Conservation (phyloP, 1,139 yeast genomes). For the Barnettozyma hawaiiensis region DNA sequence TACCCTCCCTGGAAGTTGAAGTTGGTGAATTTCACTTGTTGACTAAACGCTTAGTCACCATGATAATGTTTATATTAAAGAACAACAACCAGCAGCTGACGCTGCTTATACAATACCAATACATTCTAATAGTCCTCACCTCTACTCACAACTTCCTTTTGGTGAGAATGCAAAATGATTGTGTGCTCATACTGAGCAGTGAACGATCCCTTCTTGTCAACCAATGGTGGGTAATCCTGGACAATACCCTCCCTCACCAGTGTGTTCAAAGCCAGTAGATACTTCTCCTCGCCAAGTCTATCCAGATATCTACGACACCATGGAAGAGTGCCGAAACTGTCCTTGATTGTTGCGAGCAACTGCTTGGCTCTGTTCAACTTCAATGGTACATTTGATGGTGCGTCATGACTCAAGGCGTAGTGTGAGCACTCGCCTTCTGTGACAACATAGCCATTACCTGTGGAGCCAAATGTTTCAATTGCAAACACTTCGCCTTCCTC, state of each 20-base stretch:
- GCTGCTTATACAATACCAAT: too few species aligned
- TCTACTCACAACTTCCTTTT: slow-evolving; percentile 88
- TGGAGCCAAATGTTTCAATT: slow-evolving; percentile 94
- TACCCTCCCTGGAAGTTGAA: too few species aligned
- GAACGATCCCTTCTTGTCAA: slow-evolving; percentile 76
- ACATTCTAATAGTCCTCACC: slow-evolving; percentile 78
- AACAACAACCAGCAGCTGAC: too few species aligned
- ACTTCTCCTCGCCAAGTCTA: slow-evolving; percentile 86
- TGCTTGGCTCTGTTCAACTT: slow-evolving; percentile 61
- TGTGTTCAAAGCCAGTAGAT: slow-evolving; percentile 80
- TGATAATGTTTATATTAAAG: neutral
- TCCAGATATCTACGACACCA: slow-evolving; percentile 96
- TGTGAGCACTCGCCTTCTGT: slow-evolving; percentile 92
- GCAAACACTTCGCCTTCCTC: slow-evolving; percentile 99
- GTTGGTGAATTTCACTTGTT: neutral
- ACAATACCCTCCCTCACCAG: slow-evolving; percentile 83
- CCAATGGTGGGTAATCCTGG: slow-evolving; percentile 95
- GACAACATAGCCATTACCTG: slow-evolving; percentile 88
- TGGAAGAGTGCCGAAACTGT: slow-evolving; percentile 88
- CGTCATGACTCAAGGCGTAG: slow-evolving; percentile 62
- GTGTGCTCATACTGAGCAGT: slow-evolving; percentile 98
- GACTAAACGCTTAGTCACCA: slow-evolving; percentile 1
- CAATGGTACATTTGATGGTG: slow-evolving; percentile 38
- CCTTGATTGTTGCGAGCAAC: slow-evolving; percentile 62
- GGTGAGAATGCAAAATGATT: slow-evolving; percentile 79